Base-by-base conservation (phyloP, 23 red algal genomes). In the Cyanidioschyzon merolae region DNA sequence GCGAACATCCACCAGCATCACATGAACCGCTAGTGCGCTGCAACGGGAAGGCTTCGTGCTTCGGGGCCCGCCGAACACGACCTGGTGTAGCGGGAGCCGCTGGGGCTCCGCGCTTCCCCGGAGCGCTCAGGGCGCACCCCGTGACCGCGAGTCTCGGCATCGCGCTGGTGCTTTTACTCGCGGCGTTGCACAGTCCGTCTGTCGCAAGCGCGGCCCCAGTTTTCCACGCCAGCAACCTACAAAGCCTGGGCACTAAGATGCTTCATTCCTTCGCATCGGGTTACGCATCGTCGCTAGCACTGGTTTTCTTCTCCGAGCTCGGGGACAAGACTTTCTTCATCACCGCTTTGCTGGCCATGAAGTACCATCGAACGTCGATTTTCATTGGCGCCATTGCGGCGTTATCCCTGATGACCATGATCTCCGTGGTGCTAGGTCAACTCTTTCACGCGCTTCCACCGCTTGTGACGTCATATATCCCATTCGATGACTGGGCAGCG, bases 311-410 rank as follows among this genome's bases (percentile, higher is more conserved):
- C 0, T 87, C 87, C 24, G 92, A 96, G 51, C 31, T 90, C 16
- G 92, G 92, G 67, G 92, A 96, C 63, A 89, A 87, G 68, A 96
- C 92, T 0, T 96, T 96, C 45, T 96, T 96, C 58, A 89, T 96
- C 58, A 87, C 92, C 37, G 92, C 92, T 31, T 79, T 96, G 51
- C 83, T 96, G 58, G 88, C 92, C 30, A 96, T 96, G 92, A 88
- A 88, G 59, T 77, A 82, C 25, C 75, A 77, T 37, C 87, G 92
- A 0, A 50, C 77, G 39, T 59, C 77, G 58, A 83, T 96, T 7
- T 87, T 89, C 79, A 38, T 41, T 38, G 92, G 92, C 36, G 86
- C 92, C 1, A 58, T 90, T 21, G 51, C 68, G 24, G 92, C 92
- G 36, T 58, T 96, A 1, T 75, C 83, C 74, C 68, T 86, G 45